A percentile compares a stretch with the other conserved stretches of the same genome.
Evolutionary conservation across 2,329 filamentous ascomycete species (phyloP).

Genomic region (Phialophora macrospora): DNA sequence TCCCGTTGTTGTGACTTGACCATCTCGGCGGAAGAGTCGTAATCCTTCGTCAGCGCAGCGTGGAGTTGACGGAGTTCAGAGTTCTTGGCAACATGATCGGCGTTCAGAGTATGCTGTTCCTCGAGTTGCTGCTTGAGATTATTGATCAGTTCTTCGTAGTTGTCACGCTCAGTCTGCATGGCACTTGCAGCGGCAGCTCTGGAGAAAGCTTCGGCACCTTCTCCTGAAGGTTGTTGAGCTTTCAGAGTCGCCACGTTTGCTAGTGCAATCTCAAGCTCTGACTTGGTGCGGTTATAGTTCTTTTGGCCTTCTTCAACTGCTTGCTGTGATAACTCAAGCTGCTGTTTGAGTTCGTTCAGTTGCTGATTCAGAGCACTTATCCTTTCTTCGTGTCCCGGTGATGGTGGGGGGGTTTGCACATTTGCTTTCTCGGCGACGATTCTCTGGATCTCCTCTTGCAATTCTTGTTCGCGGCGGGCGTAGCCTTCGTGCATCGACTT

Average conservation of each 20-base stretch:
- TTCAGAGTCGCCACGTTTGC: constrained; percentile 58
- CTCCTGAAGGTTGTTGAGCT: constrained; percentile 41
- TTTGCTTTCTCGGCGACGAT: constrained; percentile 57
- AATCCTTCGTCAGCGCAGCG: constrained; percentile 66
- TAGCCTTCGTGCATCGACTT: constrained; percentile 73
- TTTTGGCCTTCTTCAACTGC: constrained; percentile 74
- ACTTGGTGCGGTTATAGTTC: constrained; percentile 72
- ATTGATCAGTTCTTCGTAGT: constrained; percentile 65
- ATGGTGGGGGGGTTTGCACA: constrained; percentile 48
- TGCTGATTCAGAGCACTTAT: constrained; percentile 68
- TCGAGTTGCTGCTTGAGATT: constrained; percentile 75
- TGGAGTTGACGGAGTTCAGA: constrained; percentile 76
- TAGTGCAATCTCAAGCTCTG: constrained; percentile 71
- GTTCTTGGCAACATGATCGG: constrained; percentile 70
- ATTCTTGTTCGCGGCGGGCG: constrained; percentile 72
- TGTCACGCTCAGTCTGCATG: constrained; percentile 57
- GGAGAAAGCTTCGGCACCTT: constrained; percentile 36
- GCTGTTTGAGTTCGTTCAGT: constrained; percentile 73
- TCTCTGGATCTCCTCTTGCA: constrained; percentile 71
- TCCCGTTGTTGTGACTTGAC: constrained; percentile 62
- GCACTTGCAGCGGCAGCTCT: constrained; percentile 49
- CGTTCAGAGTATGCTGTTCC: constrained; percentile 76
- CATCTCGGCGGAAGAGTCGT: constrained; percentile 68
- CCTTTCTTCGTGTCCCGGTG: constrained; percentile 55
- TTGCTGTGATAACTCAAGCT: constrained; percentile 72